Evolutionary conservation across 78 protist genomes (phyloP), one percentile per base, ranked within the genome.

Genomic region (Polysphondylium violaceum): DNA sequence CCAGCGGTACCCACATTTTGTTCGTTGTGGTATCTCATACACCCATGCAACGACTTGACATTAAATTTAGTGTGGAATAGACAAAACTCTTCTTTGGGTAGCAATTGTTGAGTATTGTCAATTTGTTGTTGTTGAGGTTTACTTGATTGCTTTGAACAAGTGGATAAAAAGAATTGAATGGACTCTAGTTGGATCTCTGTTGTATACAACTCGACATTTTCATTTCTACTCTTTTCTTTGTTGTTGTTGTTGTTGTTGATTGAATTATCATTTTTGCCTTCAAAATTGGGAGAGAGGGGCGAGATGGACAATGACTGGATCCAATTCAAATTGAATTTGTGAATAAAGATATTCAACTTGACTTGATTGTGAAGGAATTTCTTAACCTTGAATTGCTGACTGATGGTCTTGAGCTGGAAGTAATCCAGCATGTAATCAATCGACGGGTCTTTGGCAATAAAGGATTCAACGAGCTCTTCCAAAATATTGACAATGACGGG

Each of bases 371-470:
- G 91, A 25, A 69, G 68, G 71, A 44, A 83, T 36, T 83, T 83
- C 51, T 59, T 67, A 16, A 83, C 77, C 44, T 69, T 72, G 33
- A 83, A 83, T 58, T 83, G 91, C 2, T 72, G 81, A 7, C 81
- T 69, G 63, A 83, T 69, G 0, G 79, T 58, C 8, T 64, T 17
- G 1, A 83, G 61, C 44, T 83, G 91, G 64, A 83, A 83, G 35
- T 83, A 68, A 38, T 83, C 91, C 19, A 83, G 21, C 91, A 83
- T 83, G 33, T 83, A 83, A 58, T 83, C 91, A n/a, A 83, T 69
- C 0, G 91, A 83, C 58, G 91, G 91, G 59, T 83, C 91, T 23
- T 83, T 83, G 6, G 91, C 91, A 14, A 83, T 83, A n/a, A 83
- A 83, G 27, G 91, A 83, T 40, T 83, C 91, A 1, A 83, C 91